Percentiles rank a stretch among this genome's conserved stretches.
phyloP scores from a whole-genome alignment of 768 basidiomycete species.

The Rhizopogon salebrosus region DNA sequence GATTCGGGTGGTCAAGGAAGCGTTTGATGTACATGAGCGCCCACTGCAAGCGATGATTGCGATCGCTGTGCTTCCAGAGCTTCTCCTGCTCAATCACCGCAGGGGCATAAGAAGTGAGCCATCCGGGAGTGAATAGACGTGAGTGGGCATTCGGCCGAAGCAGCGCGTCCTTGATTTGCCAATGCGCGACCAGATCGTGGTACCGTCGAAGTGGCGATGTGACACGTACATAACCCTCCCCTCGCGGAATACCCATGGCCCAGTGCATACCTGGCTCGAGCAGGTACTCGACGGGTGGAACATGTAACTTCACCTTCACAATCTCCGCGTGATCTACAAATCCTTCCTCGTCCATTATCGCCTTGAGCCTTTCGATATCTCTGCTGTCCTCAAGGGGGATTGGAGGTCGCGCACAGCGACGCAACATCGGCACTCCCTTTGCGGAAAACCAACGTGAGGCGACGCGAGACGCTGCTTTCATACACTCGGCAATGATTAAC shows the following conservation, averaged over 20 bases:
- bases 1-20: constrained; percentile 25
- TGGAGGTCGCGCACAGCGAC: constrained; percentile 41
- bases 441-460: constrained; percentile 70
- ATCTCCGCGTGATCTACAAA: constrained; percentile 36
- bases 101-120: constrained; percentile 39
- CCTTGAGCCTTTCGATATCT: constrained; percentile 41
- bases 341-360: constrained; percentile 40
- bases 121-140: constrained; percentile 40
- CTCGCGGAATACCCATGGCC: constrained; percentile 59
- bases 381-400: constrained; percentile 23
- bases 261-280: constrained; percentile 61
- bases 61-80: constrained; percentile 23
- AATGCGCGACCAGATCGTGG: constrained; percentile 77
- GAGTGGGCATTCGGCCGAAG: constrained; percentile 31
- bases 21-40: constrained; percentile 34
- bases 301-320: constrained; percentile 27
- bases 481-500: constrained; percentile 67
- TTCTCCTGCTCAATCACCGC: constrained; percentile 34
- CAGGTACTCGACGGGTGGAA: constrained; percentile 37
- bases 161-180: constrained; percentile 86
- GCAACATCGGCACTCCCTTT: constrained; percentile 55
- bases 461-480: constrained; percentile 74
- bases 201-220: constrained; percentile 90
- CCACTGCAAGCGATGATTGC: constrained; percentile 37
- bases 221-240: constrained; percentile 76